Percentiles rank a stretch among this genome's conserved stretches.
phyloP scores from a whole-genome alignment of 2,329 filamentous ascomycete species.

The Epichloe glyceriae region DNA sequence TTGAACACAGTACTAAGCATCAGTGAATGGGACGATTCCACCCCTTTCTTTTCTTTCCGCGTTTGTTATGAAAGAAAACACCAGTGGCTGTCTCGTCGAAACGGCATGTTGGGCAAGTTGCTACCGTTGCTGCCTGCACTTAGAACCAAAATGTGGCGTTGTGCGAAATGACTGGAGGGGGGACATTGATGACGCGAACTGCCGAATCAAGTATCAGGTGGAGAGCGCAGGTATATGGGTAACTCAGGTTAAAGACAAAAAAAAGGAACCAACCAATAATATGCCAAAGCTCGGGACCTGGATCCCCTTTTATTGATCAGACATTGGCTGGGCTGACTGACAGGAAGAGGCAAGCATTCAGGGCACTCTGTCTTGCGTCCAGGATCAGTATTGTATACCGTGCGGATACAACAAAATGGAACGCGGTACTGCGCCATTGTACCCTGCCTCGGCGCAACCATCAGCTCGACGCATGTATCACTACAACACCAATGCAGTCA shows the following conservation, averaged over 20 bases:
- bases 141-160: background rate
- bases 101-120: background rate
- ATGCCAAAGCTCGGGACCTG: background rate
- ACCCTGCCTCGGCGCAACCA: constrained; percentile 23
- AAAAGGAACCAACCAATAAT: background rate
- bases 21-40: too few relatives aligned
- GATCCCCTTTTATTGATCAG: background rate
- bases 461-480: constrained; percentile 20
- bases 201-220: background rate
- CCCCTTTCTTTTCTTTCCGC: too few relatives aligned
- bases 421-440: constrained; percentile 20
- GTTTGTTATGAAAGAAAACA: too few relatives aligned
- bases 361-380: background rate
- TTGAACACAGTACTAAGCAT: too few relatives aligned
- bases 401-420: constrained; percentile 13
- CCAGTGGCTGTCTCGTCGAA: too few relatives aligned
- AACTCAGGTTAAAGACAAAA: background rate
- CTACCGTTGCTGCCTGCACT: background rate
- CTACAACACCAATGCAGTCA: constrained; percentile 11
- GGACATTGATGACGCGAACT: background rate
- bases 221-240: background rate
- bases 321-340: background rate
- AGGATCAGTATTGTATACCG: constrained; percentile 20
- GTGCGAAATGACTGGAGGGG: background rate
- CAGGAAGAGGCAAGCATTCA: background rate